phyloP scores from a whole-genome alignment of 148 eudicot genomes.

The Vaccinium macrocarpon region DNA sequence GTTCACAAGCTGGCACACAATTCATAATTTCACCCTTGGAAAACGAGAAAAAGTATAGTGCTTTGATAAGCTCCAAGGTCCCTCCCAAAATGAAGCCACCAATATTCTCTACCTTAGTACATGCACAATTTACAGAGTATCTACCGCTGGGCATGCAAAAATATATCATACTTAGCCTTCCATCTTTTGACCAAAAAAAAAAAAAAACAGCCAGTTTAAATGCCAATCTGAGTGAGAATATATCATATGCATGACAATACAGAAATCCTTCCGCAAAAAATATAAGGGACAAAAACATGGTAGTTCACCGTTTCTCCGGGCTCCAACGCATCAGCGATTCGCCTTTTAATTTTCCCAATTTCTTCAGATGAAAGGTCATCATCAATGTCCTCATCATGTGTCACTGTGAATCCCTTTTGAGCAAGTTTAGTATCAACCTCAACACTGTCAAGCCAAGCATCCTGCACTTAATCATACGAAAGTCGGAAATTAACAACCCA shows the following conservation, averaged over 20 bases:
- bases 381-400: slow-evolving; percentile 38
- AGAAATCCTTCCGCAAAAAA: neutral
- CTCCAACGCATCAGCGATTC: slow-evolving; percentile 84
- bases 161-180: neutral
- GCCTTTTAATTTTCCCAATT: slow-evolving; percentile 74
- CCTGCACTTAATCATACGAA: slow-evolving; percentile 41
- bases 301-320: slow-evolving; percentile 80
- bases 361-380: slow-evolving; percentile 63
- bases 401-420: slow-evolving; percentile 27
- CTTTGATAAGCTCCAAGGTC: neutral
- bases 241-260: neutral
- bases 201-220: neutral
- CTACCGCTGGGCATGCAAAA: neutral
- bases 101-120: neutral
- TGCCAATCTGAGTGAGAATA: neutral
- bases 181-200: neutral
- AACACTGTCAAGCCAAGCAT: slow-evolving; percentile 96
- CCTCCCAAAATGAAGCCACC: neutral
- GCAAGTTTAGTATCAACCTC: slow-evolving; percentile 60
- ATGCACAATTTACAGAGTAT: too few species aligned
- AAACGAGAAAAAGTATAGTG: neutral
- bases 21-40: neutral
- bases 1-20: neutral
- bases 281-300: neutral
- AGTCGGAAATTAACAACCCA: slow-evolving; percentile 1